Conservation (phyloP, 1,139 yeast genomes). For the Candida sp. region DNA sequence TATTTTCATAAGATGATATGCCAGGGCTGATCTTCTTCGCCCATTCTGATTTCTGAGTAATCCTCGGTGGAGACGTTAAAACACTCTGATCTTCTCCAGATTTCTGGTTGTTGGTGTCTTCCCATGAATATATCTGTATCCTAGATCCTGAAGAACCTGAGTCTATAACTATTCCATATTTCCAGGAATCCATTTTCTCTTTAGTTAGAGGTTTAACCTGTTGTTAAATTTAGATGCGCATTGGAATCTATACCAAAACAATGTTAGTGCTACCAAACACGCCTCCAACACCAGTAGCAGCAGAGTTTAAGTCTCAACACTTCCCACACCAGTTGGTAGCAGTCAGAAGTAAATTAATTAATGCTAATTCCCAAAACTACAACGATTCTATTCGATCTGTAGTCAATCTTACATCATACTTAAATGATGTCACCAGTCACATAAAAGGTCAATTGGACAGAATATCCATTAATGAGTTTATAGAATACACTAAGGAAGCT, state of each 20-base stretch:
- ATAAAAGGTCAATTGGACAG: not conserved
- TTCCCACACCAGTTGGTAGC: slow-evolving; percentile 13
- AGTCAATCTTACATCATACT: slow-evolving; percentile 29
- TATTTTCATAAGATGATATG: slow-evolving; percentile 50
- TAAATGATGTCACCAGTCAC: slow-evolving; percentile 13
- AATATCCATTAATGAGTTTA: not conserved
- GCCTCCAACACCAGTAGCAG: slow-evolving; percentile 22
- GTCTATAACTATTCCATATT: slow-evolving; percentile 73
- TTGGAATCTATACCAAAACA: not conserved
- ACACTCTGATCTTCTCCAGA: slow-evolving; percentile 14
- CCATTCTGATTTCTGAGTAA: slow-evolving; percentile 59
- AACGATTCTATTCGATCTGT: slow-evolving; percentile 32
- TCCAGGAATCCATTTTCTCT: slow-evolving; percentile 8
- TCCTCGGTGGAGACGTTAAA: slow-evolving; percentile 57
- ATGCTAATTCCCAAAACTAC: slow-evolving; percentile 13
- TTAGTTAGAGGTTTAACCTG: not conserved
- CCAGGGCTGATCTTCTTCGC: slow-evolving; percentile 66
- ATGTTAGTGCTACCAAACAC: slow-evolving; percentile 34
- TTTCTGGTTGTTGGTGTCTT: slow-evolving; percentile 33
- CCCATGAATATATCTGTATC: slow-evolving; percentile 68
- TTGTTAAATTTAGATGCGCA: not conserved
- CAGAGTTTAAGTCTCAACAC: slow-evolving; percentile 5
- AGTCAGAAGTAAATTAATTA: slow-evolving; percentile 15
- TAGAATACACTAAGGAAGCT: not conserved
- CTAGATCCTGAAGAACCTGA: slow-evolving; percentile 85